Evolutionary conservation across 2,329 filamentous ascomycete species (phyloP).

Genomic region (Microsporum ferrugineum): DNA sequence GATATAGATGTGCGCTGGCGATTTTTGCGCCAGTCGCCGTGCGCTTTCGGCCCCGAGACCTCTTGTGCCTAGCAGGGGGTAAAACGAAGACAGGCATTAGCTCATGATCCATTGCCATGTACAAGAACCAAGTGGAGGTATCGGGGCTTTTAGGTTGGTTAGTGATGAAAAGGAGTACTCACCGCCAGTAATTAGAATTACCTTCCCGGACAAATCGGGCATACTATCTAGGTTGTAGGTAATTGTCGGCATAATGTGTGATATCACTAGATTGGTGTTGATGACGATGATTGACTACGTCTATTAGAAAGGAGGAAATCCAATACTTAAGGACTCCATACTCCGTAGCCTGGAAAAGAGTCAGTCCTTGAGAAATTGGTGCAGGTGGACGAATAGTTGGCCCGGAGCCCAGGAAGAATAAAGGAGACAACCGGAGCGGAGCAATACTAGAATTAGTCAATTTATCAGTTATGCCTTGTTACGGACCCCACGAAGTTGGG

Average conservation of each 20-base stretch:
- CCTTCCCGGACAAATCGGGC: conserved; percentile 34
- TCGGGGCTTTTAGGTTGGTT: too few relatives aligned
- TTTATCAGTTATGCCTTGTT: too few relatives aligned
- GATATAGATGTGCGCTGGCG: conserved; percentile 40
- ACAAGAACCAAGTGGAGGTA: conserved; percentile 18
- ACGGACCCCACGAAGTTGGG: too few relatives aligned
- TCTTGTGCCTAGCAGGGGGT: background rate
- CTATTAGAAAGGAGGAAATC: background rate
- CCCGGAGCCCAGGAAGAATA: background rate
- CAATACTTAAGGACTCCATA: background rate
- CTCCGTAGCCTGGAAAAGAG: too few relatives aligned
- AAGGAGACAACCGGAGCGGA: background rate
- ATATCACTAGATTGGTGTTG: background rate
- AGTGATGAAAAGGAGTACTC: conserved; percentile 28
- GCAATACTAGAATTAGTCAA: background rate
- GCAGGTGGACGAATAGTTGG: background rate
- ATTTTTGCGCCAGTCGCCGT: conserved; percentile 10
- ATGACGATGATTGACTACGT: background rate
- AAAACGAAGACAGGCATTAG: background rate
- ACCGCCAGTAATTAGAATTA: conserved; percentile 38
- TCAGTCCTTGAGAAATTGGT: background rate
- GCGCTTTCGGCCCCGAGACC: background rate
- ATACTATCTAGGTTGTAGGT: conserved; percentile 33
- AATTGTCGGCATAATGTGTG: conserved; percentile 16
- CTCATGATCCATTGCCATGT: background rate